Conservation (phyloP, 2,329 filamentous ascomycete genomes). For the Apiospora rasikravindrae region DNA sequence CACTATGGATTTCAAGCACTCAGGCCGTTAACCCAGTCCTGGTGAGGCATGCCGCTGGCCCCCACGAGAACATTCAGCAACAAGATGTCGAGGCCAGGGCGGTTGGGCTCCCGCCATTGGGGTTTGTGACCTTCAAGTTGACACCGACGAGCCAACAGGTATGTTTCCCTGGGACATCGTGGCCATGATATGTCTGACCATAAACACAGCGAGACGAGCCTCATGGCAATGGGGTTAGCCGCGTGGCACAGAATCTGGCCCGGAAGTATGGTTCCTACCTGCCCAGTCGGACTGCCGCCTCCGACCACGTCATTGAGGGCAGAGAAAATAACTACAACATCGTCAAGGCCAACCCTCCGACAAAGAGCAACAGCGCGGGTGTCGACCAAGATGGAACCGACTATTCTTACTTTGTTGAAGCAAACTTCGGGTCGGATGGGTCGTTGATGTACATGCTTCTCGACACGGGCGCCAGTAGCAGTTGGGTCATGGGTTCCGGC, state of each 20-base stretch:
- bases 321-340: constrained; percentile 55
- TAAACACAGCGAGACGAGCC: constrained; percentile 39
- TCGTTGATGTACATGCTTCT: constrained; percentile 66
- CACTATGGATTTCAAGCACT: constrained; percentile 57
- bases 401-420: constrained; percentile 68
- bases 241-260: constrained; percentile 44
- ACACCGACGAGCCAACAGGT: constrained; percentile 40
- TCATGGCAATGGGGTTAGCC: constrained; percentile 42
- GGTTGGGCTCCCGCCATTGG: constrained; percentile 24
- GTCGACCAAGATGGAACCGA: constrained; percentile 70
- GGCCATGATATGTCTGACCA: constrained; percentile 19
- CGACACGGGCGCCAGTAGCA: constrained; percentile 72
- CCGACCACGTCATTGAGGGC: constrained; percentile 35
- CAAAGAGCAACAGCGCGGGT: constrained; percentile 54
- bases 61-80: constrained; percentile 24
- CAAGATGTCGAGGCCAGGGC: constrained; percentile 19
- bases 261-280: constrained; percentile 45
- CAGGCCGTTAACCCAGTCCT: constrained; percentile 48
- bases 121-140: constrained; percentile 48
- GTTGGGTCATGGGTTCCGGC: constrained; percentile 79
- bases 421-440: constrained; percentile 58
- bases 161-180: constrained; percentile 4
- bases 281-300: constrained; percentile 26
- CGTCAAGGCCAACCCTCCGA: constrained; percentile 51
- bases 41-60: background rate